Conservation (phyloP, 768 basidiomycete genomes). For the Russula virescens region DNA sequence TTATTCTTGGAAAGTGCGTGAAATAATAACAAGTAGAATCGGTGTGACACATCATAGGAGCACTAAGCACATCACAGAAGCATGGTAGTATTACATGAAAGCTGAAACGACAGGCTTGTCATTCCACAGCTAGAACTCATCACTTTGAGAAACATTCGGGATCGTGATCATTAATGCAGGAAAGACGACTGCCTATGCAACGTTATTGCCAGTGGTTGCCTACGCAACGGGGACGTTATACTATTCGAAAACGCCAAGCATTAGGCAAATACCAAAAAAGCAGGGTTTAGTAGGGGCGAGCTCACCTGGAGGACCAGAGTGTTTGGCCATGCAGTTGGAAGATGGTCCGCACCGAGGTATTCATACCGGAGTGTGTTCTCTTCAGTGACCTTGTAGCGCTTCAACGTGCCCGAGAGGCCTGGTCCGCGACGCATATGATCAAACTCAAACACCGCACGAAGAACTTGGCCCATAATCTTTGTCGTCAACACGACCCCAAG, state of each 20-base stretch:
- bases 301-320: slow-evolving; percentile 55
- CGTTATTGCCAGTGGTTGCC: background rate
- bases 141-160: background rate
- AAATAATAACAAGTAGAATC: no score
- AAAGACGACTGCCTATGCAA: background rate
- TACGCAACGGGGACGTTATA: background rate
- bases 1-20: no score
- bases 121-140: no score
- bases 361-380: slow-evolving; percentile 45
- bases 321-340: slow-evolving; percentile 61
- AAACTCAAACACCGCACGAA: slow-evolving; percentile 59
- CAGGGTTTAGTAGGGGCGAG: background rate
- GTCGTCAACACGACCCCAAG: slow-evolving; percentile 50
- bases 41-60: no score
- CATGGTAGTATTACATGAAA: background rate
- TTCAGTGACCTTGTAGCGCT: slow-evolving; percentile 45
- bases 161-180: background rate
- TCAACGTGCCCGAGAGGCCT: slow-evolving; percentile 58
- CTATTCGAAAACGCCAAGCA: background rate
- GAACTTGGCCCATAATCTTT: slow-evolving; percentile 55
- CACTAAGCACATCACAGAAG: background rate
- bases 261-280: background rate
- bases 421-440: slow-evolving; percentile 60
- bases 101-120: no score
- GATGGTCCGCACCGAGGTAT: slow-evolving; percentile 49